Evolutionary conservation across 257 asterid species (phyloP).

Genomic region (Fraxinus excelsior): DNA sequence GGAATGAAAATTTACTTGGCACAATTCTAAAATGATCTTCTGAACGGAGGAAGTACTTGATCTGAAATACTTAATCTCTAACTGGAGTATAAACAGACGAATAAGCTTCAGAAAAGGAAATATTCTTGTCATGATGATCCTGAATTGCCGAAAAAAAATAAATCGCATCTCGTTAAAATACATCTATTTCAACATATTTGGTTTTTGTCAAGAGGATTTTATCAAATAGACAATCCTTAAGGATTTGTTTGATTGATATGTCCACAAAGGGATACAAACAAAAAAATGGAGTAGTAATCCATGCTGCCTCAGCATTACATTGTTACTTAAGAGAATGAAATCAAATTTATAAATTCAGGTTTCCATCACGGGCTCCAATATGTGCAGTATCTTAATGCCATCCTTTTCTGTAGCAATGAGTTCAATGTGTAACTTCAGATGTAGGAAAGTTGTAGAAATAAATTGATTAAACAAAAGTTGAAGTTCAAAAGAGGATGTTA

Average conservation of each 20-base stretch:
- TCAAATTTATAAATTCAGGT: too few species aligned
- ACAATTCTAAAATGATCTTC: conserved; percentile 1
- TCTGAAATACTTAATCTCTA: conserved; percentile 61
- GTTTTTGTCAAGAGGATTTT: neutral
- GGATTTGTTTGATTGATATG: neutral
- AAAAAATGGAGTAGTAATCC: neutral
- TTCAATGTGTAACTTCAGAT: neutral
- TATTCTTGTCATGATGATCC: conserved; percentile 35
- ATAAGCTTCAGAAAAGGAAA: conserved; percentile 34
- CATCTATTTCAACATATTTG: conserved; percentile 11
- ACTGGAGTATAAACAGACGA: conserved; percentile 55
- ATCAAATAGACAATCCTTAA: neutral
- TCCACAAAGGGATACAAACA: neutral
- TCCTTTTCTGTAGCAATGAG: neutral
- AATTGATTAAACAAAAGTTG: neutral
- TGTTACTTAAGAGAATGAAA: too few species aligned
- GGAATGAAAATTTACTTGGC: conserved; percentile 10
- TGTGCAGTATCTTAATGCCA: too few species aligned
- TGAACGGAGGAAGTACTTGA: neutral
- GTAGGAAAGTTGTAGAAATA: neutral
- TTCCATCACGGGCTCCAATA: too few species aligned
- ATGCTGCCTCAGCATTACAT: neutral
- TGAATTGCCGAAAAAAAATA: conserved; percentile 23
- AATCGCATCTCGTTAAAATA: conserved; percentile 20
- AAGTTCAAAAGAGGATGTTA: neutral